These are phyloP conservation scores for Trichoderma hamatum DNA, from an alignment of 2,329 filamentous ascomycete species.

Conservation along the genomic window DNA sequence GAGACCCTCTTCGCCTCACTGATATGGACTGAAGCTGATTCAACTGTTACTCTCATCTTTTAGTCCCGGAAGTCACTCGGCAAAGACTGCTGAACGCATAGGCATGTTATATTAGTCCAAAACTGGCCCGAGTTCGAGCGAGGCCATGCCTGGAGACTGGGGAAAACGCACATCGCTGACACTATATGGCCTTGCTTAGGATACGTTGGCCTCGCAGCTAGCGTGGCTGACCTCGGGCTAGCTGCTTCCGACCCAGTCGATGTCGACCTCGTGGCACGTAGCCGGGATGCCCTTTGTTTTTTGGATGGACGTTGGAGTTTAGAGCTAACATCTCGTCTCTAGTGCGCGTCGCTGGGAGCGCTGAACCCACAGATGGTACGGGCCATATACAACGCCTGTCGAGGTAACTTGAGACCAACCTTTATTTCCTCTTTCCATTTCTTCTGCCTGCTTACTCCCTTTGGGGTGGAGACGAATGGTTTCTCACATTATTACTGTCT, in stretches of 20 bases:
- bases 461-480: background rate
- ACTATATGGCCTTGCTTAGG: conserved; percentile 49
- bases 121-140: conserved; percentile 22
- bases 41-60: conserved; percentile 27
- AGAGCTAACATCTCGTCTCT: conserved; percentile 24
- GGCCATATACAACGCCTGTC: conserved; percentile 57
- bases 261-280: conserved; percentile 70
- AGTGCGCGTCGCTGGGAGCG: conserved; percentile 81
- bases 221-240: conserved; percentile 67
- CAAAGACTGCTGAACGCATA: conserved; percentile 35
- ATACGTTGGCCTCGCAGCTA: conserved; percentile 71
- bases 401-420: conserved; percentile 45
- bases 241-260: conserved; percentile 58
- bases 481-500: background rate
- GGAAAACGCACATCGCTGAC: conserved; percentile 31
- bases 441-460: background rate
- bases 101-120: conserved; percentile 36
- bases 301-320: background rate
- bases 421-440: background rate
- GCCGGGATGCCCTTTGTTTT: background rate
- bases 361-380: conserved; percentile 69
- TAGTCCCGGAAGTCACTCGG: conserved; percentile 43
- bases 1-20: background rate
- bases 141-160: conserved; percentile 11
- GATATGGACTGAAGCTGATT: background rate